phyloP scores from a whole-genome alignment of 495 filamentous ascomycete genomes.

The Aspergillus coremiiformis region DNA sequence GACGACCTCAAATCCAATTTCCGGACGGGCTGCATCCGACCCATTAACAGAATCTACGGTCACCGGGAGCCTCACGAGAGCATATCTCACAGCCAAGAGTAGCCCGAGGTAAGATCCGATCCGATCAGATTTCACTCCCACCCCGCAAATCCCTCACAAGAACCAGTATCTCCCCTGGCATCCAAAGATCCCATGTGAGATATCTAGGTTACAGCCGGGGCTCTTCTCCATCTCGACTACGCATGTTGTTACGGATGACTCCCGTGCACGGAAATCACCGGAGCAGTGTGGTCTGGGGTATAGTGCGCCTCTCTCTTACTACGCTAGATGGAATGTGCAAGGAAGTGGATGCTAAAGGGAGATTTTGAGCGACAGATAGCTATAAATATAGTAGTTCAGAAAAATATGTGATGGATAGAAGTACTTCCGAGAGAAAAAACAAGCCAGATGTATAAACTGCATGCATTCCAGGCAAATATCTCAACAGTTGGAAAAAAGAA shows the following conservation, averaged over 20 bases:
- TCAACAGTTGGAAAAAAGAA: too few relatives aligned
- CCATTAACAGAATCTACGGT: slow-evolving; percentile 53
- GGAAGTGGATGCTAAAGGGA: slow-evolving; percentile 31
- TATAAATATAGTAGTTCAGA: too few relatives aligned
- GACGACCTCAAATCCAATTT: slow-evolving; percentile 35
- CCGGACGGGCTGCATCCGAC: slow-evolving; percentile 51
- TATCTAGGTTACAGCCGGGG: slow-evolving; percentile 46
- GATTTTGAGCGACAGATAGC: too few relatives aligned
- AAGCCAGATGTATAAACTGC: too few relatives aligned
- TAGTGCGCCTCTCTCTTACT: slow-evolving; percentile 36
- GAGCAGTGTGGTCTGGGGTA: slow-evolving; percentile 47
- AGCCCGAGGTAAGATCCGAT: slow-evolving; percentile 27
- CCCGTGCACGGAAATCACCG: slow-evolving; percentile 33
- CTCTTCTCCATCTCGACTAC: slow-evolving; percentile 45
- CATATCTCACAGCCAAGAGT: slow-evolving; percentile 24
- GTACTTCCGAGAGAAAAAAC: too few relatives aligned
- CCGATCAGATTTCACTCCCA: not conserved
- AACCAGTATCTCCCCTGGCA: slow-evolving; percentile 35
- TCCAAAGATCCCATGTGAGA: slow-evolving; percentile 33
- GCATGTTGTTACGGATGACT: slow-evolving; percentile 43
- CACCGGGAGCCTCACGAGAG: slow-evolving; percentile 35
- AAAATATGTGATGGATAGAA: too few relatives aligned
- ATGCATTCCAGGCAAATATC: too few relatives aligned
- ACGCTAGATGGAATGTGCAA: slow-evolving; percentile 49
- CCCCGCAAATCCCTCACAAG: slow-evolving; percentile 17